A percentile compares a stretch with the other conserved stretches of the same genome.
phyloP scores from a whole-genome alignment of 116 monocot species.

The Dioscorea cayenensis region DNA sequence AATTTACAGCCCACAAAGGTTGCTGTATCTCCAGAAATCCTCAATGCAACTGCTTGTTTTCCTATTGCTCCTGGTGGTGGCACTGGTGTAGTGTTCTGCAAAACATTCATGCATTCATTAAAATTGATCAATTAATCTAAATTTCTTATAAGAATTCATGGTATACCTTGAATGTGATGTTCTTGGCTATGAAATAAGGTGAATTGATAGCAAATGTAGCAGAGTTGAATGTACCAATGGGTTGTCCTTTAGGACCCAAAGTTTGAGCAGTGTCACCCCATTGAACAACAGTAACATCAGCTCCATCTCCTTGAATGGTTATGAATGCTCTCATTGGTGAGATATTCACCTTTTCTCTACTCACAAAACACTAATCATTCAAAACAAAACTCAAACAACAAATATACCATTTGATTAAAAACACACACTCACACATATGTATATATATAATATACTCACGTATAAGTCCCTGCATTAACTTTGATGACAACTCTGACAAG shows the following conservation, averaged over 20 bases:
- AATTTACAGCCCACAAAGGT: slow-evolving; percentile 76
- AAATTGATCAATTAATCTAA: too few relatives aligned
- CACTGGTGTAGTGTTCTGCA: slow-evolving; percentile 80
- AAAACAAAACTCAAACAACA: not conserved
- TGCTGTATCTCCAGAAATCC: slow-evolving; percentile 89
- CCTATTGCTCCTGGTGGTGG: slow-evolving; percentile 68
- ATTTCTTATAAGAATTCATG: not conserved
- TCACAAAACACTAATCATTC: not conserved
- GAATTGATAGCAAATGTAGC: slow-evolving; percentile 88
- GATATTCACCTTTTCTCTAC: slow-evolving; percentile 88
- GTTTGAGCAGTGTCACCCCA: slow-evolving; percentile 90
- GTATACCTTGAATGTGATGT: slow-evolving; percentile 87
- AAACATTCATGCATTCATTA: too few relatives aligned
- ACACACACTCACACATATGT: not conserved
- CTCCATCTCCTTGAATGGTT: slow-evolving; percentile 78
- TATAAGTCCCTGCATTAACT: slow-evolving; percentile 74
- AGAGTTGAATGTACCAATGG: slow-evolving; percentile 74
- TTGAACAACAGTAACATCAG: slow-evolving; percentile 71
- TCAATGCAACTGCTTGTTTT: slow-evolving; percentile 84
- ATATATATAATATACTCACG: slow-evolving; percentile 28
- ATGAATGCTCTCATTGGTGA: slow-evolving; percentile 64
- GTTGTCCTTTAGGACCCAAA: slow-evolving; percentile 39
- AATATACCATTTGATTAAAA: not conserved
- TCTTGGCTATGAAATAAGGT: slow-evolving; percentile 81
- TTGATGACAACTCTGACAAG: slow-evolving; percentile 75